Evolutionary conservation across 2,329 filamentous ascomycete genomes (phyloP).

Genomic region (Ceratocystis diversiconidia): DNA sequence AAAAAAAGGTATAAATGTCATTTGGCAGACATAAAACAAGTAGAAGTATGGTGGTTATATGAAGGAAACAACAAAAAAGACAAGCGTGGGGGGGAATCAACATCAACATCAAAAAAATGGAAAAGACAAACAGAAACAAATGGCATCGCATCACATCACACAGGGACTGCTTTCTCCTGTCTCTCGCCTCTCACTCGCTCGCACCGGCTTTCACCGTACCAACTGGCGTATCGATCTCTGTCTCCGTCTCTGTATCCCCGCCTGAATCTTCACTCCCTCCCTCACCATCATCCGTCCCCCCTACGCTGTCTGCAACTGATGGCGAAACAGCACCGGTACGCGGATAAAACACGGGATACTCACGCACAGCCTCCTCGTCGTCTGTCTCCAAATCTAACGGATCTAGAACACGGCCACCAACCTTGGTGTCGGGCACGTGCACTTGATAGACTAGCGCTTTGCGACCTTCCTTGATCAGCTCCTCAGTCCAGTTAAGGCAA

Average conservation of each 20-base stretch:
- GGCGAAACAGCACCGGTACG: conserved; percentile 14
- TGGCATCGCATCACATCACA: no score
- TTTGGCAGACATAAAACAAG: background rate
- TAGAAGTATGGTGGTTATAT: background rate
- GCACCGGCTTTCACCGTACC: background rate
- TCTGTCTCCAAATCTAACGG: conserved; percentile 47
- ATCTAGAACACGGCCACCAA: conserved; percentile 66
- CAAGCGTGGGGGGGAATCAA: conserved; percentile 2
- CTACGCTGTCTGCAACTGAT: conserved; percentile 13
- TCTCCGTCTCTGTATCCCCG: conserved; percentile 20
- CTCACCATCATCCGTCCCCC: conserved; percentile 22
- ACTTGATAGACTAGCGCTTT: conserved; percentile 78
- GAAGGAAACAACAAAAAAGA: background rate
- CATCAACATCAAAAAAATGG: conserved; percentile 1
- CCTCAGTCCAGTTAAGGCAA: conserved; percentile 80
- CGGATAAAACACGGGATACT: conserved; percentile 17
- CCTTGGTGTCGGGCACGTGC: conserved; percentile 59
- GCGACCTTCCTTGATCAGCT: conserved; percentile 74
- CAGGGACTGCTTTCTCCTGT: no score
- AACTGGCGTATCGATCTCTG: conserved; percentile 14
- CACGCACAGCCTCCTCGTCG: conserved; percentile 16
- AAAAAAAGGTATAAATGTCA: background rate
- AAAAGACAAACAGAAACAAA: no score
- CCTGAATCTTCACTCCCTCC: conserved; percentile 19
- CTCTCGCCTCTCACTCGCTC: background rate